phyloP scores from a whole-genome alignment of 352 stramenopile genomes.

The Globisporangium okanoganense region DNA sequence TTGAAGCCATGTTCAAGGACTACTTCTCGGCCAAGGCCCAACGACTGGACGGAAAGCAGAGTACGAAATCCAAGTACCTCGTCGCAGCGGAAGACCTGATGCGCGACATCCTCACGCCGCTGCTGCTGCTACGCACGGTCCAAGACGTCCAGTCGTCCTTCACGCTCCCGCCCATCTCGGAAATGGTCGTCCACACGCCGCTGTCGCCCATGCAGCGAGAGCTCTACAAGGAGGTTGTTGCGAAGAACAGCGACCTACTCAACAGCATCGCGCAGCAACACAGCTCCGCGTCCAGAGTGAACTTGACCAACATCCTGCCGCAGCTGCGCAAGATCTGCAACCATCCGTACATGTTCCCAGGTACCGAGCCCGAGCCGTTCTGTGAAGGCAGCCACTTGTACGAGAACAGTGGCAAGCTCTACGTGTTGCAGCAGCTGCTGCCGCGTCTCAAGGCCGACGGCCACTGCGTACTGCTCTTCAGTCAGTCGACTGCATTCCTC shows the following conservation, averaged over 20 bases:
- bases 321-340: constrained; percentile 85
- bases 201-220: constrained; percentile 76
- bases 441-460: constrained; percentile 73
- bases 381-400: constrained; percentile 67
- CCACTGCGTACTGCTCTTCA: constrained; percentile 86
- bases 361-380: constrained; percentile 71
- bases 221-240: constrained; percentile 81
- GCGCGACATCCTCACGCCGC: constrained; percentile 46
- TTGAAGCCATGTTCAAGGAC: constrained; percentile 44
- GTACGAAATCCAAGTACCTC: constrained; percentile 22
- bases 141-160: constrained; percentile 69
- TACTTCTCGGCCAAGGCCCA: constrained; percentile 73
- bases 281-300: constrained; percentile 28
- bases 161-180: constrained; percentile 61
- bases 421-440: constrained; percentile 82
- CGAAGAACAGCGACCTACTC: constrained; percentile 51
- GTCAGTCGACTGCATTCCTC: constrained; percentile 65
- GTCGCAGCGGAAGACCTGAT: constrained; percentile 44
- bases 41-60: constrained; percentile 19
- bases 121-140: constrained; percentile 64
- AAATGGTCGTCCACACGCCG: constrained; percentile 75
- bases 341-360: constrained; percentile 92
- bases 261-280: constrained; percentile 36
- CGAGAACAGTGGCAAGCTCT: constrained; percentile 77
- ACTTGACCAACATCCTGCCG: constrained; percentile 97